Evolutionary conservation across 1,284 basidiomycete genomes (phyloP).

Genomic region (Trichosporon coremiiforme): DNA sequence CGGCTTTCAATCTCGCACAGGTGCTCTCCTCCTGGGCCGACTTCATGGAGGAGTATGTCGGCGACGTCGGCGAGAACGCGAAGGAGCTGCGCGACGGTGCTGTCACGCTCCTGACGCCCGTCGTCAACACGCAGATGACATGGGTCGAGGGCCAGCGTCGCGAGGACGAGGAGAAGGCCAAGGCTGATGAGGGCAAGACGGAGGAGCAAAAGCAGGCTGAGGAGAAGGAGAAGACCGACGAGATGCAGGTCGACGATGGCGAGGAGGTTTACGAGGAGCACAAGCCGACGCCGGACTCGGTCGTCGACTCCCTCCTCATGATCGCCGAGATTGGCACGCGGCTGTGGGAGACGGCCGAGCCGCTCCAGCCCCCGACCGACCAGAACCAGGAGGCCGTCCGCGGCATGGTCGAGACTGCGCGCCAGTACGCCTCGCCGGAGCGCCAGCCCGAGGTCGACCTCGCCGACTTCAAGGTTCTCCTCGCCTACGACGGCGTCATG

Average conservation of each 20-base stretch:
- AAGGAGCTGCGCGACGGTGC: conserved; percentile 42
- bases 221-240: conserved; percentile 21
- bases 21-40: conserved; percentile 44
- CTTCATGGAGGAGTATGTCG: conserved; percentile 48
- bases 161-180: conserved; percentile 25
- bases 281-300: conserved; percentile 47
- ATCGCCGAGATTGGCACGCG: conserved; percentile 44
- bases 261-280: conserved; percentile 52
- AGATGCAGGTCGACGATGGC: conserved; percentile 45
- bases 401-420: conserved; percentile 40
- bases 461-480: conserved; percentile 47
- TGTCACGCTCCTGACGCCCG: conserved; percentile 39
- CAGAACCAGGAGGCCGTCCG: conserved; percentile 42
- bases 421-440: conserved; percentile 31
- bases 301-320: conserved; percentile 47
- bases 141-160: conserved; percentile 28
- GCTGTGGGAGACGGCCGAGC: conserved; percentile 43
- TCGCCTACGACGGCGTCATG: conserved; percentile 47
- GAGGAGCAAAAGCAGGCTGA: conserved; percentile 24
- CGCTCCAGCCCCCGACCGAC: conserved; percentile 39
- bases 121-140: conserved; percentile 45
- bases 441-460: conserved; percentile 52
- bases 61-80: conserved; percentile 32
- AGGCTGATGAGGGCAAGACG: conserved; percentile 26
- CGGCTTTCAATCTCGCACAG: conserved; percentile 54